Percentiles rank a stretch among this genome's conserved stretches.
These are phyloP conservation scores for Hemisphaericaspora subhashii DNA, from an alignment of 1,139 yeast species.

Conservation along the genomic window DNA sequence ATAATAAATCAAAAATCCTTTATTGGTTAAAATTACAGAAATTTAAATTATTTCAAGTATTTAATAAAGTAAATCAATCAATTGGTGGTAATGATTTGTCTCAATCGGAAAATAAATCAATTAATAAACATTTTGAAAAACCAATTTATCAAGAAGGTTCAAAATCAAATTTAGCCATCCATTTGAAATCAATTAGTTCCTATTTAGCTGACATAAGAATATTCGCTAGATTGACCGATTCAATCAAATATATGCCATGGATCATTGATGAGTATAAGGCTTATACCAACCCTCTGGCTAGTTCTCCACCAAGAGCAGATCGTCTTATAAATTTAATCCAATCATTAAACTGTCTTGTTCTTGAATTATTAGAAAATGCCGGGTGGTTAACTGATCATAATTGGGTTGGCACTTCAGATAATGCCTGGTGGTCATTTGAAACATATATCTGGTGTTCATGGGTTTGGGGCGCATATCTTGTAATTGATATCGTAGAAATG, in stretches of 20 bases:
- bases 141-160: slow-evolving; percentile 7
- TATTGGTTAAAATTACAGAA: slow-evolving; percentile 31
- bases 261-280: slow-evolving; percentile 40
- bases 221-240: slow-evolving; percentile 53
- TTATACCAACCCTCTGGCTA: slow-evolving; percentile 23
- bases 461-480: slow-evolving; percentile 57
- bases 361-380: slow-evolving; percentile 55
- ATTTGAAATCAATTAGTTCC: slow-evolving; percentile 42
- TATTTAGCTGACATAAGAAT: slow-evolving; percentile 55
- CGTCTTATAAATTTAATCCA: slow-evolving; percentile 41
- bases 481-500: slow-evolving; percentile 47
- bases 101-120: background rate
- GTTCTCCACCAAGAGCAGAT: slow-evolving; percentile 29
- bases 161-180: slow-evolving; percentile 33
- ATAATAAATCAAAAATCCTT: slow-evolving; percentile 37
- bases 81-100: slow-evolving; percentile 13
- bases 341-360: slow-evolving; percentile 42
- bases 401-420: slow-evolving; percentile 50
- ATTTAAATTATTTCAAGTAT: slow-evolving; percentile 17
- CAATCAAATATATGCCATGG: slow-evolving; percentile 54
- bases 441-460: slow-evolving; percentile 52
- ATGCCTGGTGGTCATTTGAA: slow-evolving; percentile 44
- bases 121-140: slow-evolving; percentile 1
- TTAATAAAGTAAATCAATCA: slow-evolving; percentile 8
- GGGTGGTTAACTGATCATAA: slow-evolving; percentile 60